These are phyloP conservation scores for Coniosporium apollinis DNA, from an alignment of 495 filamentous ascomycete genomes.

Conservation along the genomic window DNA sequence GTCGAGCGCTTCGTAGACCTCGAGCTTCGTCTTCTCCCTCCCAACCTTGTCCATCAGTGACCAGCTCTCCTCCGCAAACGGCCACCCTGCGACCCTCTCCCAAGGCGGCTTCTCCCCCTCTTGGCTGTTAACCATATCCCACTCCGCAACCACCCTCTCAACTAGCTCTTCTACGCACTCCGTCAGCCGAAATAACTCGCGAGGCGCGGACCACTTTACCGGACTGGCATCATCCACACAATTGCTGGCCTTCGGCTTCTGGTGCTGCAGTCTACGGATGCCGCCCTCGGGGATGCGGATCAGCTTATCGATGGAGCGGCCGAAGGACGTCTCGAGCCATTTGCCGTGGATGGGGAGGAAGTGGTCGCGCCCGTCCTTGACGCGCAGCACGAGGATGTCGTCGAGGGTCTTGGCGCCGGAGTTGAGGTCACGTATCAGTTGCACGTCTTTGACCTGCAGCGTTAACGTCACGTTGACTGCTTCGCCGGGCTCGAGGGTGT, in stretches of 20 bases:
- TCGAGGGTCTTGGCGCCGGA: conserved; percentile 46
- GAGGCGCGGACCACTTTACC: conserved; percentile 53
- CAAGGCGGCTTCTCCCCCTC: conserved; percentile 33
- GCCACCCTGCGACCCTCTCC: conserved; percentile 52
- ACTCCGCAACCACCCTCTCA: conserved; percentile 63
- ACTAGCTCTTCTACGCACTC: conserved; percentile 61
- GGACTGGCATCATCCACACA: not conserved
- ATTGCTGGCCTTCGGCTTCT: conserved; percentile 28
- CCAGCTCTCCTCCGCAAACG: conserved; percentile 47
- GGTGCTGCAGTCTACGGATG: conserved; percentile 37
- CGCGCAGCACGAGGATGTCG: conserved; percentile 79
- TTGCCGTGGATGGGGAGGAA: conserved; percentile 65
- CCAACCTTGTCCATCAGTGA: conserved; percentile 21
- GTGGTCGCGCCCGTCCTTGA: conserved; percentile 71
- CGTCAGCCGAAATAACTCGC: conserved; percentile 76
- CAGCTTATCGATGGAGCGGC: conserved; percentile 65
- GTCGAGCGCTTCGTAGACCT: conserved; percentile 52
- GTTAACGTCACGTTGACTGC: conserved; percentile 51
- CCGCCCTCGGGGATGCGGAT: conserved; percentile 68
- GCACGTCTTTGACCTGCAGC: conserved; percentile 41
- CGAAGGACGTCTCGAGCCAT: conserved; percentile 74
- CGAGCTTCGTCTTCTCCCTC: conserved; percentile 2
- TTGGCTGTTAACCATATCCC: conserved; percentile 54
- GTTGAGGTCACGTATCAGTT: conserved; percentile 56
- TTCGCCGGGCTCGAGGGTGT: conserved; percentile 59